Evolutionary conservation across 2,329 filamentous ascomycete genomes (phyloP).

Genomic region (Diaporthe sp.): DNA sequence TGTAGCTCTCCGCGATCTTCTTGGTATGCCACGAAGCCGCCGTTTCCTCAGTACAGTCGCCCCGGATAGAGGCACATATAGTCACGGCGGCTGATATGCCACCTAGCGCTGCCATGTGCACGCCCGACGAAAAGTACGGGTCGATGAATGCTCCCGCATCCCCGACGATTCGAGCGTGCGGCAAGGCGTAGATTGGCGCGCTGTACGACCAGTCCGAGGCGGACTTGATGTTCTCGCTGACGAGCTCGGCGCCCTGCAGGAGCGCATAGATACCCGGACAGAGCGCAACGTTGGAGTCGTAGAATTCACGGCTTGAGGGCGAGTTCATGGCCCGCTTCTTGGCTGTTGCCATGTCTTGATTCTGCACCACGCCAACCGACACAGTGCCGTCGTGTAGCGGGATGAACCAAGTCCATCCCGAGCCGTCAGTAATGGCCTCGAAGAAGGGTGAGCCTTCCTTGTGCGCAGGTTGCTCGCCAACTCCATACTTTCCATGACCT

Average conservation of each 20-base stretch:
- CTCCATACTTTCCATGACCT: conserved; percentile 45
- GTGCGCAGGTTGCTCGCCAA: conserved; percentile 36
- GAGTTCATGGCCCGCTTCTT: conserved; percentile 47
- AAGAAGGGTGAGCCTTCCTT: conserved; percentile 53
- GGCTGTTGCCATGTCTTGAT: conserved; percentile 47
- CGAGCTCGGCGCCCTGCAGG: conserved; percentile 45
- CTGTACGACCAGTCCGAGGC: conserved; percentile 61
- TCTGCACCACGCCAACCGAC: conserved; percentile 55
- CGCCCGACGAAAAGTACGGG: conserved; percentile 59
- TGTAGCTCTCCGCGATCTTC: conserved; percentile 57
- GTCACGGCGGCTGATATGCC: conserved; percentile 57
- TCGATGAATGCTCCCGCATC: conserved; percentile 62
- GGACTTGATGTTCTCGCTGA: conserved; percentile 46
- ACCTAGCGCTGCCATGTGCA: conserved; percentile 55
- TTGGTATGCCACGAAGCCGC: conserved; percentile 55
- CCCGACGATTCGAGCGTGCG: conserved; percentile 52
- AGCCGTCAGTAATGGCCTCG: conserved; percentile 55
- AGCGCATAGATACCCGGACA: conserved; percentile 45
- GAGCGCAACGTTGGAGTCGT: conserved; percentile 46
- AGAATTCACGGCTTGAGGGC: conserved; percentile 44
- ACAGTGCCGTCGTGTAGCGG: conserved; percentile 58
- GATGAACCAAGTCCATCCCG: conserved; percentile 62
- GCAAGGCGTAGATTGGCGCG: conserved; percentile 52
- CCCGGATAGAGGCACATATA: conserved; percentile 51
- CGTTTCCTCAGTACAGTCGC: conserved; percentile 49